Percentiles rank a stretch among this genome's conserved stretches.
These are phyloP conservation scores for Pseudoperonospora humuli DNA, from an alignment of 352 stramenopile species.

Conservation along the genomic window DNA sequence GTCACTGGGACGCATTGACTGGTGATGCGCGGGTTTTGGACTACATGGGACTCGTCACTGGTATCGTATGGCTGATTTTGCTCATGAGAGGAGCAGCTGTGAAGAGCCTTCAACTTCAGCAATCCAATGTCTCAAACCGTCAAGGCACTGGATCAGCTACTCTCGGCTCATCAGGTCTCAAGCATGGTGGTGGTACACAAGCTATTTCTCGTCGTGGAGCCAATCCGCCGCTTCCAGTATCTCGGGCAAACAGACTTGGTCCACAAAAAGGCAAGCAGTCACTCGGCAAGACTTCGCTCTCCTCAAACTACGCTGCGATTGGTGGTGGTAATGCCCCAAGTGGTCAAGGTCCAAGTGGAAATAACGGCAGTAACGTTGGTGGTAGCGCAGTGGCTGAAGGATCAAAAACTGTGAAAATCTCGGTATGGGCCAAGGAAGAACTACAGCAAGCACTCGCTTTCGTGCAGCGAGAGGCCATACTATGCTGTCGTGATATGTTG, in stretches of 20 bases:
- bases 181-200: constrained; percentile 38
- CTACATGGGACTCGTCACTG: constrained; percentile 72
- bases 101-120: constrained; percentile 82
- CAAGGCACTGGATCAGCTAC: constrained; percentile 25
- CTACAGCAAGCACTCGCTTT: constrained; percentile 67
- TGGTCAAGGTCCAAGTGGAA: constrained; percentile 7
- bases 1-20: constrained; percentile 58
- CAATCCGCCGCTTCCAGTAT: constrained; percentile 22
- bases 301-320: constrained; percentile 3
- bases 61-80: constrained; percentile 67
- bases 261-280: constrained; percentile 31
- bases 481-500: constrained; percentile 68
- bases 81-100: constrained; percentile 71
- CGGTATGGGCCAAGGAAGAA: constrained; percentile 73
- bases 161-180: constrained; percentile 34
- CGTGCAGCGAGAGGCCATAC: constrained; percentile 62
- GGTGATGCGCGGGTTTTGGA: constrained; percentile 61
- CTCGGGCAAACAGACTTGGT: constrained; percentile 21
- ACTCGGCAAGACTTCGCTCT: constrained; percentile 16
- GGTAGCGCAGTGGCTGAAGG: constrained; percentile 14
- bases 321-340: constrained; percentile 6
- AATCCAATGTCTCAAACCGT: constrained; percentile 40
- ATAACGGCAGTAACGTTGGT: constrained; percentile 2
- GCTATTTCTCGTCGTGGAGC: constrained; percentile 43
- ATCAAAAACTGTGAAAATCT: constrained; percentile 54